phyloP scores from a whole-genome alignment of 495 filamentous ascomycete genomes.

The Aspergillus ostianus region DNA sequence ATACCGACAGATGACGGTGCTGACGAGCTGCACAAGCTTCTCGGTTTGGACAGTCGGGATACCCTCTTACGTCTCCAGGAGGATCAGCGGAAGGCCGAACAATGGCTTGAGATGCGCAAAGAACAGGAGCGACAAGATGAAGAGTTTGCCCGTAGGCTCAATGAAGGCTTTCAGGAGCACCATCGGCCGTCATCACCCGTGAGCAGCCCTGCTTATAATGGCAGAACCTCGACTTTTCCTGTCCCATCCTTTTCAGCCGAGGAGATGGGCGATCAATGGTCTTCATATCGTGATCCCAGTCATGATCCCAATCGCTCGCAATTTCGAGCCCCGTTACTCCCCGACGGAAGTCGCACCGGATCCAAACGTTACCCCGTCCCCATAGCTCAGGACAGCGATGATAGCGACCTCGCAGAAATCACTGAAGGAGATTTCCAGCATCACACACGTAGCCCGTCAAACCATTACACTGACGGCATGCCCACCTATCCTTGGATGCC shows the following conservation, averaged over 20 bases:
- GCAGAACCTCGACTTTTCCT: constrained; percentile 7
- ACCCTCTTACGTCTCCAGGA: constrained; percentile 33
- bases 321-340: background rate
- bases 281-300: background rate
- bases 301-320: background rate
- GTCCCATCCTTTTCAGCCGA: background rate
- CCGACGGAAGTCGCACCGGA: background rate
- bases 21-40: constrained; percentile 17
- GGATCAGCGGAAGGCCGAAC: constrained; percentile 38
- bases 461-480: background rate
- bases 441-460: constrained; percentile 5
- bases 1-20: constrained; percentile 8
- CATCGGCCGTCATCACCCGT: constrained; percentile 11
- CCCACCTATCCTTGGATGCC: constrained; percentile 1
- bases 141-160: constrained; percentile 46
- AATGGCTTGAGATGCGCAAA: constrained; percentile 29
- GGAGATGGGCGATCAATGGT: background rate
- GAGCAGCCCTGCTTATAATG: constrained; percentile 11
- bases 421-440: constrained; percentile 15
- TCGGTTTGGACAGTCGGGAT: constrained; percentile 30
- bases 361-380: background rate
- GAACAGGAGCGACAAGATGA: constrained; percentile 47
- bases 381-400: constrained; percentile 20
- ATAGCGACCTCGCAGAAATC: constrained; percentile 33
- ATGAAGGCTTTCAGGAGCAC: constrained; percentile 20